Evolutionary conservation across 1,284 basidiomycete species (phyloP), one percentile per base, ranked within the genome.

Genomic region (Puccinia triticina): DNA sequence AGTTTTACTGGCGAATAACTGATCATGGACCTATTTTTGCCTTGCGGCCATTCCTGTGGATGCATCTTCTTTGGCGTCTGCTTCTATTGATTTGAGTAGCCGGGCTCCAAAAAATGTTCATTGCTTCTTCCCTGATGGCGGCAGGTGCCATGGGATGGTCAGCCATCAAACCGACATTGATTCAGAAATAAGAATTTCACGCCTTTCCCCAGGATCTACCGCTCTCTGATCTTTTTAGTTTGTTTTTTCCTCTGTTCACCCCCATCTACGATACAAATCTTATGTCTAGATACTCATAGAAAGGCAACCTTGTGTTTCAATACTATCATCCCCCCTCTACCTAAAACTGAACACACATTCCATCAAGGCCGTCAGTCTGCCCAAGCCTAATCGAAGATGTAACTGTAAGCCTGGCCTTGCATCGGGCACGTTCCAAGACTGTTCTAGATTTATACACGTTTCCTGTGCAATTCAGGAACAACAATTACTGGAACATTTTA

Each of bases 51-150:
- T 57, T 14, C n/a, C 61, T 43, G 11, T n/a, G 26, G 34, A 40
- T 48, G 1, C 23, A 23, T 18, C 37, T 14, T 11, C 50, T 7
- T 12, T 12, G 43, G 37, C 40, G 3, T 61, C 26, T 61, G 0
- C 7, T 53, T 73, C 29, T 77, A 46, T 32, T 26, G 14, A 37
- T 26, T 50, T 34, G 26, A 43, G 1, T 29, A 79, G 77, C 77
- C 37, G 77, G 77, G 14, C 53, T 66, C 48, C 77, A 79, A 40
- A 79, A 79, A 40, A 79, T 79, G 77, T 71, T 79, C 23, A 79
- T 79, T 71, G 77, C 77, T 57, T 79, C 77, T 55, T 69, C 77
- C 5, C 66, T 79, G 12, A 79, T 79, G 77, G 77, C 77, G 26
- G 48, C 32, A 8, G 77, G 77, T 55, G 77, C 77, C n/a, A 69